Conservation (phyloP, 2,329 filamentous ascomycete genomes). For the Xylaria sp. region DNA sequence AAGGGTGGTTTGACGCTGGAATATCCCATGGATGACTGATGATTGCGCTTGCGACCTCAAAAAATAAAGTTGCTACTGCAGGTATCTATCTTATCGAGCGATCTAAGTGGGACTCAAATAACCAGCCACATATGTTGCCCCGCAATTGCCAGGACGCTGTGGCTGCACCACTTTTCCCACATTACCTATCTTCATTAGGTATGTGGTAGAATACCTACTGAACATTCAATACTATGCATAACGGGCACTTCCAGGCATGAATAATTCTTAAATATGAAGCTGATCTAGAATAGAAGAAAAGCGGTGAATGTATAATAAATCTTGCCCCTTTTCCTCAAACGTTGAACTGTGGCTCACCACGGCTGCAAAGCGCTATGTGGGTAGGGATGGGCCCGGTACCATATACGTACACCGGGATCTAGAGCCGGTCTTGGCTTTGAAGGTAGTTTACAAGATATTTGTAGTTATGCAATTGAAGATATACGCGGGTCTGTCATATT, state of each 20-base stretch:
- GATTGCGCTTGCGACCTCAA: not conserved
- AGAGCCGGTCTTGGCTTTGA: not conserved
- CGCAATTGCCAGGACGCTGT: not conserved
- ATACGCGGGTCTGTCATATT: not conserved
- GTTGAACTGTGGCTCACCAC: not conserved
- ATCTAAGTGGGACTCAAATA: not conserved
- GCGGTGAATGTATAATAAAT: not conserved
- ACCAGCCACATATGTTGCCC: conserved; percentile 10
- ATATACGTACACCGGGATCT: not conserved
- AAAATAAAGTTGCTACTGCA: conserved; percentile 22
- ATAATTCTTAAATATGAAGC: not conserved
- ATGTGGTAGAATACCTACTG: not conserved
- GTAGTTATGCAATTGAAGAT: not conserved
- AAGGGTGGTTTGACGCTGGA: not conserved
- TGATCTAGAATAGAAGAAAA: not conserved
- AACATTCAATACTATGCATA: not conserved
- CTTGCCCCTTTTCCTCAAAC: not conserved
- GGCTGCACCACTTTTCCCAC: not conserved
- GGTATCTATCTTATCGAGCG: conserved; percentile 25
- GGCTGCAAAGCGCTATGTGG: not conserved
- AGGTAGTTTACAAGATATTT: not conserved
- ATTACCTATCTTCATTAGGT: no score
- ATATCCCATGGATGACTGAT: not conserved
- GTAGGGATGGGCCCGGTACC: not conserved
- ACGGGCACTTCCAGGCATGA: not conserved